Conservation (phyloP, 345 rosid genomes). For the Ceriops zippeliana region DNA sequence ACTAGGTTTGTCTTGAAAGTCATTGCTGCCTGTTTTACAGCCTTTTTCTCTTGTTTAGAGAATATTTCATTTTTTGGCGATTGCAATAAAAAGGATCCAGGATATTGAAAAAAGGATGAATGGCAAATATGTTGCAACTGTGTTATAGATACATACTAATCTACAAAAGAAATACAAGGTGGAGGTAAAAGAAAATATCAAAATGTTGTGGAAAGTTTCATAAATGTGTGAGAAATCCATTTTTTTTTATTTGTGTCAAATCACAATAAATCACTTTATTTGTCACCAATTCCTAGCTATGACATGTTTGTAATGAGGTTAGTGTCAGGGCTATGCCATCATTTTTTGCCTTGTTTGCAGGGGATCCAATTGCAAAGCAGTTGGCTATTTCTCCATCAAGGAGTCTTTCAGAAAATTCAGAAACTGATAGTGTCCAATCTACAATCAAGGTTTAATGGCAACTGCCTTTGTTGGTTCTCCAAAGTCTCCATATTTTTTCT, state of each 20-base stretch:
- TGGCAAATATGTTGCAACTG: too few relatives aligned
- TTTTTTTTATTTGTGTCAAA: not conserved
- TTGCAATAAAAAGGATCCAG: too few relatives aligned
- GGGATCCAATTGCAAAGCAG: slow-evolving; percentile 70
- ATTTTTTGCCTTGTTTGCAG: slow-evolving; percentile 33
- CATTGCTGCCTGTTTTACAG: too few relatives aligned
- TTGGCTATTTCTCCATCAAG: slow-evolving; percentile 37
- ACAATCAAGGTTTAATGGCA: slow-evolving; percentile 39
- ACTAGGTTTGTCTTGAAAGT: too few relatives aligned
- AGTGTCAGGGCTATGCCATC: slow-evolving; percentile 3
- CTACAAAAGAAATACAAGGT: not conserved
- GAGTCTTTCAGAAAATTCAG: slow-evolving; percentile 39
- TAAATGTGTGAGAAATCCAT: not conserved
- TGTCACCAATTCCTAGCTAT: too few relatives aligned
- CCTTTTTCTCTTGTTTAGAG: too few relatives aligned
- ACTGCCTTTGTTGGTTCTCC: slow-evolving; percentile 3
- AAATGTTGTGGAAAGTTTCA: too few relatives aligned
- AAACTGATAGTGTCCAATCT: slow-evolving; percentile 33
- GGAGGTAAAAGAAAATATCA: not conserved
- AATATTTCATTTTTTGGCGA: too few relatives aligned
- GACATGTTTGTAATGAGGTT: not conserved
- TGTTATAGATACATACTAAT: too few relatives aligned
- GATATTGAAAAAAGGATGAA: too few relatives aligned
- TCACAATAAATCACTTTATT: not conserved
- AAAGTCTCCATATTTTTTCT: not conserved